phyloP scores from a whole-genome alignment of 768 basidiomycete genomes.

The Lactifluus hygrophoroides region DNA sequence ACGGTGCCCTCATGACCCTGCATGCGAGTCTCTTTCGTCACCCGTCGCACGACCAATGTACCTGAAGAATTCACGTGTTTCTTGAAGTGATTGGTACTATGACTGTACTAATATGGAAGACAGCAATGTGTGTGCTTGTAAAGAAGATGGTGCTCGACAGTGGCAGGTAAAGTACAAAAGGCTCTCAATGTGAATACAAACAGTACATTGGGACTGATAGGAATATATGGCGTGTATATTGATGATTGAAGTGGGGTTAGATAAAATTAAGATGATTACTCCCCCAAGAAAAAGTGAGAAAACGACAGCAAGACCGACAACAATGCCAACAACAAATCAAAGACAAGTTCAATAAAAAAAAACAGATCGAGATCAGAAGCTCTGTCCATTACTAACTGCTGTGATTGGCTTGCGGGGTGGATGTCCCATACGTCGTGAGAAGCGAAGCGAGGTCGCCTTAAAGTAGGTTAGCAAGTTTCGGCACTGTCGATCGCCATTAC shows the following conservation, averaged over 20 bases:
- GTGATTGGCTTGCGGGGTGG: background rate
- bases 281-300: background rate
- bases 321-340: constrained; percentile 3
- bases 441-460: constrained; percentile 45
- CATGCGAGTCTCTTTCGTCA: background rate
- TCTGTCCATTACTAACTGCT: background rate
- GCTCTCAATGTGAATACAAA: background rate
- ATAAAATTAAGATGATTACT: background rate
- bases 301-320: background rate
- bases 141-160: background rate
- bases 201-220: background rate
- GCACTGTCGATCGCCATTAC: background rate
- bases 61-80: too few relatives aligned
- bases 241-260: background rate
- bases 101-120: too few relatives aligned
- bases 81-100: background rate
- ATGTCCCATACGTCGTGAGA: constrained; percentile 42
- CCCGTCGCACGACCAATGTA: background rate
- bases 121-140: background rate
- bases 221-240: constrained; percentile 1
- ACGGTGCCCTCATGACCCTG: too few relatives aligned
- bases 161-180: background rate
- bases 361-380: background rate
- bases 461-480: background rate
- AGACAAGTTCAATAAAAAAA: background rate